These are phyloP conservation scores for Rutstroemia sp. DNA, from an alignment of 2,329 filamentous ascomycete species.

Conservation along the genomic window DNA sequence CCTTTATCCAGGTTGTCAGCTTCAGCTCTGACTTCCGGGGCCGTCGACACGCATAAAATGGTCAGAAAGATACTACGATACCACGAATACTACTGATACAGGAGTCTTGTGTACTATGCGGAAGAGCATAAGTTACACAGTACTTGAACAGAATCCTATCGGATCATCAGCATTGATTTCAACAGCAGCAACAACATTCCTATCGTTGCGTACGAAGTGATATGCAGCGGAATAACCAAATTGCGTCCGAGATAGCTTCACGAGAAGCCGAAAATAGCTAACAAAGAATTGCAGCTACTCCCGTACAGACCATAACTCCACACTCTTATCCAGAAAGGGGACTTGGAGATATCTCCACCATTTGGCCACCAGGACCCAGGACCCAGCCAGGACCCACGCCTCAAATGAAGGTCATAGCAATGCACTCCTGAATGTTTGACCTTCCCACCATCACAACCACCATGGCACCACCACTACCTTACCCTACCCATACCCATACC, in stretches of 20 bases:
- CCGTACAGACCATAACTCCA: too few relatives aligned
- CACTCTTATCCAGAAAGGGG: too few relatives aligned
- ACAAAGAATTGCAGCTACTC: too few relatives aligned
- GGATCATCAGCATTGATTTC: not conserved
- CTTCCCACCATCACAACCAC: not conserved
- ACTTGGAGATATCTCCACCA: not conserved
- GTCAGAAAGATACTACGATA: not conserved
- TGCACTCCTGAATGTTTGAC: constrained; percentile 6
- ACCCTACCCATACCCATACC: not conserved
- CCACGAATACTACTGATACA: too few relatives aligned
- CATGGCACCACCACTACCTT: too few relatives aligned
- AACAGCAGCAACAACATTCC: too few relatives aligned
- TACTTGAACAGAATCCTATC: too few relatives aligned
- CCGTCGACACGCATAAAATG: not conserved
- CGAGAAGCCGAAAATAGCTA: too few relatives aligned
- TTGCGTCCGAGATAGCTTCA: too few relatives aligned
- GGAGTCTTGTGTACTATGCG: not conserved
- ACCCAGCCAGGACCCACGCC: not conserved
- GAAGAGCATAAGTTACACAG: not conserved
- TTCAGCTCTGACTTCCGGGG: constrained; percentile 1
- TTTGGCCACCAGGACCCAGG: too few relatives aligned
- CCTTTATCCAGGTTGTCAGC: not conserved
- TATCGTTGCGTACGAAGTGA: too few relatives aligned
- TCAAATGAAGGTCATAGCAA: not conserved
- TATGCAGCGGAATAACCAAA: too few relatives aligned